Evolutionary conservation across 192 early-diverging fungal genomes (phyloP), one percentile per base, ranked within the genome.

Genomic region (Coemansia sp.): DNA sequence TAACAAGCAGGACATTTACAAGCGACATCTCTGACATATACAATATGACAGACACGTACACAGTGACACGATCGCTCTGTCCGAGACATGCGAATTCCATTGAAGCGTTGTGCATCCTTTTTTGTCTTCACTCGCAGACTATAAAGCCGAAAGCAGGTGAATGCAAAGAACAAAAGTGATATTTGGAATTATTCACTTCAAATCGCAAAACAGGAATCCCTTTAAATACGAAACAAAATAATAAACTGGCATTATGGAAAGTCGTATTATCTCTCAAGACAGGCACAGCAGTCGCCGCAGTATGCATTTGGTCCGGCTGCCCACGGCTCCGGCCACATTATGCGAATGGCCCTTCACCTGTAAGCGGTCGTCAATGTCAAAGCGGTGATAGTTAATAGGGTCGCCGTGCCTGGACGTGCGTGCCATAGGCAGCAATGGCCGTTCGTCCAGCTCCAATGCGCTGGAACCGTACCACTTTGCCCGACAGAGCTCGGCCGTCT

Each of bases 371-470:
- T 69, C 75, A 2, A 77, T 48, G 8, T 77, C 75, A 50, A 77
- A 69, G 11, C 34, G 35, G 20, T 65, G 59, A 54, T 75, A 72
- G 17, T 59, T 34, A 22, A 80, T 80, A 6, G 78, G 78, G 66
- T 80, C 78, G 48, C 78, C 78, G 25, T 80, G 78, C 17, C 69
- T 59, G 11, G 78, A 80, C 23, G 29, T 20, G 35, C 71, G 60
- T 42, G 36, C n/a, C 56, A 67, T 66, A 38, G 57, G 45, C 63
- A 41, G 63, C 23, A 53, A 41, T n/a, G 38, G 50, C 17, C 59
- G 58, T 33, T 11, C 25, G 8, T 48, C 50, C 10, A 54, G 41
- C 19, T 25, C 69, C 13, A 29, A 29, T 23, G 61, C 33, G 52
- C 48, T 35, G 46, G 49, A 20, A 54, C 14, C 55, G 23, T 25